Conservation (phyloP, 805 yeast species). For the Ogataea thermomethanolica region DNA sequence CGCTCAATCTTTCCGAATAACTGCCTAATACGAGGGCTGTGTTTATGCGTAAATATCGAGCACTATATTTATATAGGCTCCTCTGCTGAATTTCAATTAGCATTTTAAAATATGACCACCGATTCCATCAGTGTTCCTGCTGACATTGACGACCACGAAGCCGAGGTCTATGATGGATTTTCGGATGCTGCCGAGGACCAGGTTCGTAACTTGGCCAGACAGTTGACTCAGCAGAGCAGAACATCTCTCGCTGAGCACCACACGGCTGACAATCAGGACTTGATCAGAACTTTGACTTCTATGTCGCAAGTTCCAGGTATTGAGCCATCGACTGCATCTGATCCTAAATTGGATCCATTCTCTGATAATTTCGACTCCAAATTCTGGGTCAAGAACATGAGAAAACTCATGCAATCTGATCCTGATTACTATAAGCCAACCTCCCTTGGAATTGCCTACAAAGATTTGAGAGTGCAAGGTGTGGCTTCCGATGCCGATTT, state of each 20-base stretch:
- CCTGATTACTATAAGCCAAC: slow-evolving; percentile 63
- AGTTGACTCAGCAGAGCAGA: slow-evolving; percentile 26
- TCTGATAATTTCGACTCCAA: slow-evolving; percentile 56
- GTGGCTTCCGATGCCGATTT: slow-evolving; percentile 66
- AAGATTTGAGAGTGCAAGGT: slow-evolving; percentile 58
- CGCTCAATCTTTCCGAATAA: neutral
- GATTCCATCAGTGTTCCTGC: slow-evolving; percentile 23
- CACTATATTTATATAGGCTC: neutral
- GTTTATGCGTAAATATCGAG: neutral
- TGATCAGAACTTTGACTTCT: slow-evolving; percentile 40
- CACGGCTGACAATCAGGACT: slow-evolving; percentile 4
- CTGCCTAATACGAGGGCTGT: neutral
- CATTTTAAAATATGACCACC: slow-evolving; percentile 6
- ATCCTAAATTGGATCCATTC: slow-evolving; percentile 54
- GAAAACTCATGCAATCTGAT: slow-evolving; percentile 49
- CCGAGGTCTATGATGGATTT: slow-evolving; percentile 10
- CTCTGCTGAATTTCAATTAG: neutral
- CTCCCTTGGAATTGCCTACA: slow-evolving; percentile 56
- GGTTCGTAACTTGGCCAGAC: slow-evolving; percentile 38
- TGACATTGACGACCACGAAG: slow-evolving; percentile 10
- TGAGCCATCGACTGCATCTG: slow-evolving; percentile 33
- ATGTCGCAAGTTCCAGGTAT: slow-evolving; percentile 53
- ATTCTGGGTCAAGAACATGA: slow-evolving; percentile 65
- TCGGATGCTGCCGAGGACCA: slow-evolving; percentile 7
- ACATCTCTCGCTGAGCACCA: slow-evolving; percentile 2